Conservation (phyloP, 495 filamentous ascomycete species). For the Penicillium canescens region DNA sequence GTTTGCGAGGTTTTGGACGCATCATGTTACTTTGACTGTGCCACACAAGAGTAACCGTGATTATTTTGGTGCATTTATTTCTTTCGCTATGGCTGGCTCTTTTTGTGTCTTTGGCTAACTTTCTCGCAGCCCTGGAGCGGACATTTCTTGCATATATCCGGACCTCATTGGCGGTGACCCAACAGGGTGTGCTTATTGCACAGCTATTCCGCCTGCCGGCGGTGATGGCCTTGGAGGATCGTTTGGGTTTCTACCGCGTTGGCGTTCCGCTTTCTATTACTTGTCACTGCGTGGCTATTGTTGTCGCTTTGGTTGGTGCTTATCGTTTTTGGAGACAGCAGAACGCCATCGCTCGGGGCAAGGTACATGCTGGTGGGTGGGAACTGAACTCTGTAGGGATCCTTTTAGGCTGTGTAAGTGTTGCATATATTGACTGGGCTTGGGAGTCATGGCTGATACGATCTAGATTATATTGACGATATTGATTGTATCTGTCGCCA, state of each 20-base stretch:
- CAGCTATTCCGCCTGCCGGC: constrained; percentile 72
- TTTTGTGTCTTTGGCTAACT: neutral
- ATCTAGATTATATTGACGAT: constrained; percentile 28
- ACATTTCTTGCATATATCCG: constrained; percentile 79
- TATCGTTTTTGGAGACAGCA: constrained; percentile 72
- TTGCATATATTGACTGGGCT: neutral
- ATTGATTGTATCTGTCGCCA: constrained; percentile 28
- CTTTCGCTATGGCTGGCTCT: neutral
- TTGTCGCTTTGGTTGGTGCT: constrained; percentile 58
- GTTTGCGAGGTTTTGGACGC: constrained; percentile 38
- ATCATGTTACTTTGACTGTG: constrained; percentile 41
- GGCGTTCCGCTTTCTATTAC: constrained; percentile 63
- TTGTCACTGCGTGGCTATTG: constrained; percentile 59
- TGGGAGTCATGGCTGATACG: neutral
- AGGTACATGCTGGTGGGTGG: constrained; percentile 65
- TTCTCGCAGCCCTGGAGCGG: constrained; percentile 61
- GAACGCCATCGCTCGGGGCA: constrained; percentile 63
- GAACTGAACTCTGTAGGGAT: constrained; percentile 59
- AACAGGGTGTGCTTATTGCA: constrained; percentile 64
- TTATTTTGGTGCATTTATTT: constrained; percentile 37
- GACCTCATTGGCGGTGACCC: constrained; percentile 66
- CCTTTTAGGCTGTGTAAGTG: constrained; percentile 51
- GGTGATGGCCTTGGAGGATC: constrained; percentile 20
- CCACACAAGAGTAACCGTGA: constrained; percentile 46
- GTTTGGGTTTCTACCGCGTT: constrained; percentile 61